Base-by-base conservation (phyloP, 2,329 filamentous ascomycete genomes). In the Claviceps arundinis region DNA sequence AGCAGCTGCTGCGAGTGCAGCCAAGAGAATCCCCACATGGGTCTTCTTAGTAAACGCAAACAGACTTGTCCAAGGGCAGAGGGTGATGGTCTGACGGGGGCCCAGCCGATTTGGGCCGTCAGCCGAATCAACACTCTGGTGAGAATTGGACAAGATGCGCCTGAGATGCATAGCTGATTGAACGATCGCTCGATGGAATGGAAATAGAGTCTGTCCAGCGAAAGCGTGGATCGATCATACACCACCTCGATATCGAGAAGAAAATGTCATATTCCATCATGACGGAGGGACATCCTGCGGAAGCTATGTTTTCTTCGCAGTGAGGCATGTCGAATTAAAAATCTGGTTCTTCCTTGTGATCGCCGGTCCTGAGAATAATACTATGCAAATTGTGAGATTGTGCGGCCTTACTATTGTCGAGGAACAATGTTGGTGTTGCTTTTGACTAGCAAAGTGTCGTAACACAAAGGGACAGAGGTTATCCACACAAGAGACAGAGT, bases 41-140 rank as follows among this genome's bases (percentile, higher is more conserved):
- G 70, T 68, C 57, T 66, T 72, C n/a, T 73, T 78, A 0, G 83
- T 86, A 64, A 94, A 95, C 43, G 71, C 70, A 64, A 95, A 91
- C 3, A 96, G 73, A 47, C 73, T 64, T 34, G 54, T 63, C 65
- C 67, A 71, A 22, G 64, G 64, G 16, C 17, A 34, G 24, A 17
- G 19, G 13, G 34, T 11, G 13, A 30, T n/a, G 14, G 16, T 17
- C 37, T 37, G 17, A 24, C 13, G 3, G 6, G 30, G 37, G 16
- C 5, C 34, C 16, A 40, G 16, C 17, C 11, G 22, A 16, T 11
- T 26, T n/a, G 19, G 40, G 24, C 9, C 3, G 17, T 7, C 17
- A 47, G 46, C 5, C 19, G 43, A 37, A 26, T 24, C 2, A 44
- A 19, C 14, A 5, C 24, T 5, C 41, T 38, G 19, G 19, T 22